Percentiles rank a stretch among this genome's conserved stretches.
phyloP scores from a whole-genome alignment of 1,284 basidiomycete genomes.

The Xerocomus amazonicus region DNA sequence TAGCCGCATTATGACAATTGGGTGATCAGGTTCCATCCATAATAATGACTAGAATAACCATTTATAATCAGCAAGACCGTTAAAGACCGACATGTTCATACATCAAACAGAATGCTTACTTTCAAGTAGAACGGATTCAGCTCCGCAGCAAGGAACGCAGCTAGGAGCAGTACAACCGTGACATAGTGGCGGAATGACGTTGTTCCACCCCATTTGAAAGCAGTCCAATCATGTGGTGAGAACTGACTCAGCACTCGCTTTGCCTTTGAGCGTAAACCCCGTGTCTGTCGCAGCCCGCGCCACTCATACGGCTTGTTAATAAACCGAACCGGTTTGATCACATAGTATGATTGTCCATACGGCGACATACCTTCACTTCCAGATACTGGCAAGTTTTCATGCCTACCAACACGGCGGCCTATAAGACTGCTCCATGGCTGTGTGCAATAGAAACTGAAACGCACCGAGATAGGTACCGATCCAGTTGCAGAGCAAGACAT shows the following conservation, averaged over 20 bases:
- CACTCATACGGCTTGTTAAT: slow-evolving; percentile 69
- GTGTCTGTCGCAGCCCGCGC: slow-evolving; percentile 76
- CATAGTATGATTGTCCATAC: background rate
- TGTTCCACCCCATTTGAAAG: slow-evolving; percentile 84
- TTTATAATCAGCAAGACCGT: slow-evolving; percentile 12
- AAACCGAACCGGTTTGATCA: background rate
- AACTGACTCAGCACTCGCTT: slow-evolving; percentile 76
- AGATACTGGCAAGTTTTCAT: slow-evolving; percentile 84
- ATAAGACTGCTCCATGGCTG: slow-evolving; percentile 3
- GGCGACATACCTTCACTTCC: slow-evolving; percentile 66
- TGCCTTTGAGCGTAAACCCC: slow-evolving; percentile 72
- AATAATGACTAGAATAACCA: slow-evolving; percentile 52
- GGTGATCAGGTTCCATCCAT: slow-evolving; percentile 87
- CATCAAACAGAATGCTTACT: slow-evolving; percentile 36
- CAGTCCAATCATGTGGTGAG: slow-evolving; percentile 81
- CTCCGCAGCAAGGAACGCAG: slow-evolving; percentile 79
- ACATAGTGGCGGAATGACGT: slow-evolving; percentile 72
- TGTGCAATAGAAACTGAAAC: slow-evolving; percentile 8
- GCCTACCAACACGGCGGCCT: slow-evolving; percentile 40
- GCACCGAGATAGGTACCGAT: slow-evolving; percentile 74
- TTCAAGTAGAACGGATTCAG: slow-evolving; percentile 83
- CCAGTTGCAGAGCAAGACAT: slow-evolving; percentile 85
- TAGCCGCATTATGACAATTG: slow-evolving; percentile 71
- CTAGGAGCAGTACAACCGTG: slow-evolving; percentile 68
- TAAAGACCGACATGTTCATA: slow-evolving; percentile 8